These are phyloP conservation scores for Escovopsis weberi DNA, from an alignment of 2,329 filamentous ascomycete genomes.

Conservation along the genomic window DNA sequence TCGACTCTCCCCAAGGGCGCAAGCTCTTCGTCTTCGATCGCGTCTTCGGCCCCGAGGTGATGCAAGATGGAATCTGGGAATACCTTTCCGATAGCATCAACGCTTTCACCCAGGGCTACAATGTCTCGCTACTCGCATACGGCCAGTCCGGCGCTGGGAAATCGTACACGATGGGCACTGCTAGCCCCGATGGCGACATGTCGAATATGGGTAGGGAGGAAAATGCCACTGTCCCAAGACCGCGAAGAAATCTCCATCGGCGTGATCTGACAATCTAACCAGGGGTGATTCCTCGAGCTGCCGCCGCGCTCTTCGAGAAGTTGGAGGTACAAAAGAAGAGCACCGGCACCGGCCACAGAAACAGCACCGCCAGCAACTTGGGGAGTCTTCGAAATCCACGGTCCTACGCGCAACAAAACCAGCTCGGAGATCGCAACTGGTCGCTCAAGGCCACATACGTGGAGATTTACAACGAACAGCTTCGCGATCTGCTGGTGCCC, in stretches of 20 bases:
- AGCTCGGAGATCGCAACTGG: constrained; percentile 63
- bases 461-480: constrained; percentile 94
- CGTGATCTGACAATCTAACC: constrained; percentile 1
- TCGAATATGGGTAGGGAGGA: constrained; percentile 56
- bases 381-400: constrained; percentile 53
- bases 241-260: too few species aligned
- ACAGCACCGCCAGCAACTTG: constrained; percentile 23
- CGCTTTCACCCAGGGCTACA: constrained; percentile 91
- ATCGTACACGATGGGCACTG: constrained; percentile 97
- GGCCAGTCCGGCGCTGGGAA: constrained; percentile 96
- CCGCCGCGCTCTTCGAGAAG: constrained; percentile 73
- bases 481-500: constrained; percentile 76
- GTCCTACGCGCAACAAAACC: constrained; percentile 41
- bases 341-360: constrained; percentile 24
- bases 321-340: constrained; percentile 48
- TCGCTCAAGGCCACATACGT: constrained; percentile 88
- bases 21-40: constrained; percentile 96
- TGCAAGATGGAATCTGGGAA: constrained; percentile 85
- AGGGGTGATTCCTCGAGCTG: constrained; percentile 94
- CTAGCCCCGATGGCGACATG: constrained; percentile 60
- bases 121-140: constrained; percentile 93
- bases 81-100: constrained; percentile 82
- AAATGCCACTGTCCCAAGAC: too few species aligned
- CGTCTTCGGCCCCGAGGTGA: constrained; percentile 71
- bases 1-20: constrained; percentile 82